phyloP scores from a whole-genome alignment of 169 alveolate genomes.

The Eimeria acervulina region DNA sequence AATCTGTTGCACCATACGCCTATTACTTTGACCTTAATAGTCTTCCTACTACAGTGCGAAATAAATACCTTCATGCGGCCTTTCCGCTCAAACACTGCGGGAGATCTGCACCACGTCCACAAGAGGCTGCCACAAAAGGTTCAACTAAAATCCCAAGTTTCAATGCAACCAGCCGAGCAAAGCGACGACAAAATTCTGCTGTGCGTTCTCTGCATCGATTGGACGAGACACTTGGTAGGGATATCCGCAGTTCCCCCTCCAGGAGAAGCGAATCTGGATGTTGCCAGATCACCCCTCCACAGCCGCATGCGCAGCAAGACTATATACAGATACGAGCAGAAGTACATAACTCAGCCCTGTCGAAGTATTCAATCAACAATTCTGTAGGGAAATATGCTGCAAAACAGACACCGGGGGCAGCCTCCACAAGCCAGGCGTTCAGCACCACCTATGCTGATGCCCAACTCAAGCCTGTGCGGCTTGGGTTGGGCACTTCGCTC shows the following conservation, averaged over 20 bases:
- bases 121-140: neutral
- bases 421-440: slow-evolving; percentile 17
- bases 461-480: neutral
- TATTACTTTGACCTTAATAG: neutral
- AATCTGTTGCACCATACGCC: neutral
- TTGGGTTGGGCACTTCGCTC: neutral
- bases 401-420: neutral
- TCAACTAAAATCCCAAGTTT: neutral
- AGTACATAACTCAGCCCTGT: neutral
- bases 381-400: neutral
- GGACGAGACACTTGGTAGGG: neutral
- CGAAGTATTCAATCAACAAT: neutral
- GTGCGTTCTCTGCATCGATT: neutral
- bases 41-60: neutral
- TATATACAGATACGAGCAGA: neutral
- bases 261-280: neutral
- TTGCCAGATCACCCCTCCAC: neutral
- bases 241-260: neutral
- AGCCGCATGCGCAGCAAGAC: neutral
- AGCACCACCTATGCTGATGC: neutral
- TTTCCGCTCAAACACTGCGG: neutral
- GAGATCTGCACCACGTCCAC: neutral
- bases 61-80: neutral
- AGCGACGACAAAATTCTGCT: neutral
- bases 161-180: neutral